Conservation (phyloP, 164 flowering plant genomes). For the Magnolia officinalis region DNA sequence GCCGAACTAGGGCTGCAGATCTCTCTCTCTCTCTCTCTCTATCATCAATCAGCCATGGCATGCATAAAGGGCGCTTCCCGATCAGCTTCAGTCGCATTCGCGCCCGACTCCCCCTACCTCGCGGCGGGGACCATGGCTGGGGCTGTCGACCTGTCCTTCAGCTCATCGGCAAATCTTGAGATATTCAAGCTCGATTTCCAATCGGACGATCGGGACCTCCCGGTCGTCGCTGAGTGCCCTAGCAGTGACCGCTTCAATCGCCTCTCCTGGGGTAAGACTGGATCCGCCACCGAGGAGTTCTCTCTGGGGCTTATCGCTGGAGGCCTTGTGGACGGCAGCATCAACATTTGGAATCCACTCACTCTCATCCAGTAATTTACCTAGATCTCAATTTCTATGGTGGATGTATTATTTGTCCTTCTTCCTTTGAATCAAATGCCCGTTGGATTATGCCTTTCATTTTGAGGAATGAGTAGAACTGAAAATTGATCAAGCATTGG, state of each 20-base stretch:
- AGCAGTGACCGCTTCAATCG: constrained; percentile 87
- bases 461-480: no score
- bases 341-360: constrained; percentile 85
- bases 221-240: constrained; percentile 49
- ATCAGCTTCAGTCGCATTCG: constrained; percentile 83
- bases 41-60: constrained; percentile 42
- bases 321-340: constrained; percentile 82
- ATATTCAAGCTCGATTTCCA: constrained; percentile 86
- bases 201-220: constrained; percentile 72
- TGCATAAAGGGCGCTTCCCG: constrained; percentile 67
- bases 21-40: neutral
- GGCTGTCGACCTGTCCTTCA: constrained; percentile 87
- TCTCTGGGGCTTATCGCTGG: constrained; percentile 84
- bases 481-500: no score
- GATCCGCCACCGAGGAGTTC: constrained; percentile 59
- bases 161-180: constrained; percentile 83
- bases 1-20: neutral
- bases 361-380: constrained; percentile 57
- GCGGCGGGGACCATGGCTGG: constrained; percentile 99
- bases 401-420: neutral
- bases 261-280: constrained; percentile 73
- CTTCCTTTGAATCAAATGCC: neutral
- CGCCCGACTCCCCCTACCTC: constrained; percentile 85
- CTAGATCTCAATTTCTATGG: no score
- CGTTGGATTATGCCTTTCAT: no score